phyloP scores from a whole-genome alignment of 495 filamentous ascomycete genomes.

The Podospora anserina region DNA sequence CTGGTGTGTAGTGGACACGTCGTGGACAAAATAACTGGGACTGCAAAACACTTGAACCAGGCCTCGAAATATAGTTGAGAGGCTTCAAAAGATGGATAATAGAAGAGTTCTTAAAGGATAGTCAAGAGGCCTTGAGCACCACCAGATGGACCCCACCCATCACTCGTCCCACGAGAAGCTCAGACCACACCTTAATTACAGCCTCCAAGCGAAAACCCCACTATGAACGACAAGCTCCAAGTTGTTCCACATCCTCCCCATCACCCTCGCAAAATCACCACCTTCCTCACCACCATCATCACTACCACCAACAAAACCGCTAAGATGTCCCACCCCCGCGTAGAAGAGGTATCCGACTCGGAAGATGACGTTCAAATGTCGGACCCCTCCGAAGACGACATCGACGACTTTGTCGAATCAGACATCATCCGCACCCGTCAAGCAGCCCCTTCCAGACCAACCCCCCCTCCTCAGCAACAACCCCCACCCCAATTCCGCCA shows the following conservation, averaged over 20 bases:
- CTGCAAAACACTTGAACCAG: too few relatives aligned
- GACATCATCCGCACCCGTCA: constrained; percentile 41
- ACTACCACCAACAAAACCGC: not conserved
- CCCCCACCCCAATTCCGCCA: constrained; percentile 20
- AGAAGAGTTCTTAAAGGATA: too few relatives aligned
- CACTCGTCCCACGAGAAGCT: constrained; percentile 7
- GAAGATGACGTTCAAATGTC: constrained; percentile 75
- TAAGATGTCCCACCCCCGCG: constrained; percentile 77
- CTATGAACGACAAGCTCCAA: constrained; percentile 12
- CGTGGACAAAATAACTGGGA: too few relatives aligned
- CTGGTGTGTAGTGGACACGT: too few relatives aligned
- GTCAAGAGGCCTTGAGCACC: too few relatives aligned
- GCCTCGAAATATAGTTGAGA: too few relatives aligned
- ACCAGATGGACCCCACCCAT: not conserved
- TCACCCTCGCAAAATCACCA: constrained; percentile 6
- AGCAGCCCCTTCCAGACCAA: constrained; percentile 20
- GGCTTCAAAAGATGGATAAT: too few relatives aligned
- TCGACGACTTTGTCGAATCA: constrained; percentile 52
- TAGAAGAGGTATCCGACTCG: constrained; percentile 86
- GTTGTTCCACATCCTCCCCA: constrained; percentile 6
- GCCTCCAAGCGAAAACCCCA: constrained; percentile 16
- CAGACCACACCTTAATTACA: constrained; percentile 28
- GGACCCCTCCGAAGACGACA: constrained; percentile 69
- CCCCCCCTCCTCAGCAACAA: not conserved
- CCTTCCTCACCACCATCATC: constrained; percentile 11